phyloP scores from a whole-genome alignment of 306 rosid species.

The Pachyrhizus erosus region DNA sequence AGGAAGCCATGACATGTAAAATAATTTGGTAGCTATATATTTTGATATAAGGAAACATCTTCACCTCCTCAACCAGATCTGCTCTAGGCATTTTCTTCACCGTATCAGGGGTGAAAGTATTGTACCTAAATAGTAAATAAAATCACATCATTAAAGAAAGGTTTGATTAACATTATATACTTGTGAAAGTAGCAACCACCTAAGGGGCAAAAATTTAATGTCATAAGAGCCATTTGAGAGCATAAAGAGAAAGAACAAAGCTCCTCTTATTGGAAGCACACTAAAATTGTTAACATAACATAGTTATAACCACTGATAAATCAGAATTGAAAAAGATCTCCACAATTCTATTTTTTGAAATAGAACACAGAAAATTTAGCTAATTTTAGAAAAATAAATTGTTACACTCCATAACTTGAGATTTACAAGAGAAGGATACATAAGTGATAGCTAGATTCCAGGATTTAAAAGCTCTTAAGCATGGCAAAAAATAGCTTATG shows the following conservation, averaged over 20 bases:
- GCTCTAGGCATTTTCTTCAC: conserved; percentile 91
- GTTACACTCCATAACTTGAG: conserved; percentile 4
- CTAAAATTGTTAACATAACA: conserved; percentile 22
- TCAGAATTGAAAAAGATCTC: neutral
- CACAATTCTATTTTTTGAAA: conserved; percentile 18
- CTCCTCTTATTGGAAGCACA: conserved; percentile 21
- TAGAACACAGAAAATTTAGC: neutral
- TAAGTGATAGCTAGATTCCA: neutral
- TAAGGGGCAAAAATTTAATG: conserved; percentile 2
- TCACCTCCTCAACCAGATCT: conserved; percentile 92
- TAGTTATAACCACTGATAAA: neutral
- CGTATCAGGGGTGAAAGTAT: conserved; percentile 83
- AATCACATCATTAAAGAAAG: conserved; percentile 33
- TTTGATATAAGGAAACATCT: conserved; percentile 17
- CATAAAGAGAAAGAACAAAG: conserved; percentile 12
- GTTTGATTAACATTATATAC: conserved; percentile 21
- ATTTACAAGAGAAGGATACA: neutral
- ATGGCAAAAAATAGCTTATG: conserved; percentile 21
- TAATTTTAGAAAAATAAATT: neutral
- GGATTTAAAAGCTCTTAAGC: conserved; percentile 2
- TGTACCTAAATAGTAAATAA: conserved; percentile 64
- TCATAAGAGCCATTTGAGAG: neutral
- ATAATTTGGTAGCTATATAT: neutral
- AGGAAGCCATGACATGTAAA: neutral
- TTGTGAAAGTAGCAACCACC: neutral